Base-by-base conservation (phyloP, 352 stramenopile genomes). In the Pythium monospermum region DNA sequence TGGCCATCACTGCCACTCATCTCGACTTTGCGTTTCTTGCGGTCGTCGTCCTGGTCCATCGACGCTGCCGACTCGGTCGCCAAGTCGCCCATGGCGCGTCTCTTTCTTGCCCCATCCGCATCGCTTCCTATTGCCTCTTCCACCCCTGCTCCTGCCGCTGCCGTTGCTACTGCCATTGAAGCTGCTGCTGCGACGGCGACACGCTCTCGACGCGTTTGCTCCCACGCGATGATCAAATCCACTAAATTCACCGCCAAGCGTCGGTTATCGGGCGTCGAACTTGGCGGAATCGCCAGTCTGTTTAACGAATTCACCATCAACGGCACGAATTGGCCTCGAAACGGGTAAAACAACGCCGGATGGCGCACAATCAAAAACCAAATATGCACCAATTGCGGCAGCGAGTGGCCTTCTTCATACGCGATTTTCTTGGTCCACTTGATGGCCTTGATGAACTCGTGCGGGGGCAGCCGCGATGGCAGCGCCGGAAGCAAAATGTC, bases 341-440 rank as follows among this genome's bases (percentile, higher is more conserved):
- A 94, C 16, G 73, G 72, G 57, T 91, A 94, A 61, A 98, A 99
- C 25, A 99, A 57, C 13, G 85, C 69, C 21, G 88, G 87, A 64
- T 99, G 93, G 26, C 87, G 82, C 41, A 98, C 94, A 55, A 99
- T 95, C 26, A 97, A 77, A 41, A 98, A 96, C 93, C 95, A 99
- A 60, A 99, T 95, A 76, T 99, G 96, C 38, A 97, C 94, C 15
- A 99, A 76, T 51, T 99, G 96, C 13, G 83, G 82, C 0, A 98
- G 69, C 16, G 93, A 90, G 58, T 98, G 96, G 6, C 85, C 88
- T 83, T 99, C 97, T 76, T 99, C 96, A 53, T 97, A 97, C 54
- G 98, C 94, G 30, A 99, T 92, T 64, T 98, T 98, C 58, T 97
- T 96, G 8, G 96, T 99, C 79, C 91, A 98, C 53, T 98, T 98